Evolutionary conservation across 495 filamentous ascomycete genomes (phyloP).

Genomic region (Talaromyces trachyspermus): DNA sequence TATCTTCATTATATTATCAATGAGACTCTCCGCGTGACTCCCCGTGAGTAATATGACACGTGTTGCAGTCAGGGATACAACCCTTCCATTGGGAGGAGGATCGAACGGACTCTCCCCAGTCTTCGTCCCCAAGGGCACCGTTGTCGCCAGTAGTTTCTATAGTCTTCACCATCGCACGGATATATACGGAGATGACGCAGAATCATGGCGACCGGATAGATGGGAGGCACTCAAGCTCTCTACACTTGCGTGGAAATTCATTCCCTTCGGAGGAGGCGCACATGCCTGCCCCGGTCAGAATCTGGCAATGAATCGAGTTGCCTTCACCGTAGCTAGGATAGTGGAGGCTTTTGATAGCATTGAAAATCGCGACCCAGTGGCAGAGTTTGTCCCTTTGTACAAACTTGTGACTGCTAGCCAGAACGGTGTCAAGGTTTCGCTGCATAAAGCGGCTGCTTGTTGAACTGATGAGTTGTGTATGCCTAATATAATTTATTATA

Average conservation of each 20-base stretch:
- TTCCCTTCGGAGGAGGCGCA: constrained; percentile 58
- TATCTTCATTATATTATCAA: constrained; percentile 52
- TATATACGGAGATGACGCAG: constrained; percentile 41
- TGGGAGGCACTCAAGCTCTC: constrained; percentile 35
- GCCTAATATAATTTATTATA: too few relatives aligned
- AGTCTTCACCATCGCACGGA: constrained; percentile 37
- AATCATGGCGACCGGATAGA: constrained; percentile 38
- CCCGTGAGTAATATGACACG: constrained; percentile 34
- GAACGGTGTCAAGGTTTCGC: constrained; percentile 4
- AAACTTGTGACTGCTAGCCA: constrained; percentile 4
- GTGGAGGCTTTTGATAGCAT: neutral
- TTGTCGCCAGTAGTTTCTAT: constrained; percentile 21
- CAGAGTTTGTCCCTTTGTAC: constrained; percentile 3
- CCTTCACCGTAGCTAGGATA: neutral
- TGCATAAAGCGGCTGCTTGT: neutral
- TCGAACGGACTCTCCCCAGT: constrained; percentile 25
- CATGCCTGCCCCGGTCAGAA: constrained; percentile 44
- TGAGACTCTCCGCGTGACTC: constrained; percentile 37
- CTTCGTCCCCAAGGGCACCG: constrained; percentile 16
- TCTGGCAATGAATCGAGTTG: constrained; percentile 2
- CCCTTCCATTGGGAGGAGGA: constrained; percentile 45
- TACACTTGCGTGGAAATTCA: constrained; percentile 38
- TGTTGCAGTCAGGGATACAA: constrained; percentile 28
- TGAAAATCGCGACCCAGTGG: constrained; percentile 2
- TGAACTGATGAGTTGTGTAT: too few relatives aligned